Base-by-base conservation (phyloP, 2,329 filamentous ascomycete genomes). In the Thelonectria rubi region DNA sequence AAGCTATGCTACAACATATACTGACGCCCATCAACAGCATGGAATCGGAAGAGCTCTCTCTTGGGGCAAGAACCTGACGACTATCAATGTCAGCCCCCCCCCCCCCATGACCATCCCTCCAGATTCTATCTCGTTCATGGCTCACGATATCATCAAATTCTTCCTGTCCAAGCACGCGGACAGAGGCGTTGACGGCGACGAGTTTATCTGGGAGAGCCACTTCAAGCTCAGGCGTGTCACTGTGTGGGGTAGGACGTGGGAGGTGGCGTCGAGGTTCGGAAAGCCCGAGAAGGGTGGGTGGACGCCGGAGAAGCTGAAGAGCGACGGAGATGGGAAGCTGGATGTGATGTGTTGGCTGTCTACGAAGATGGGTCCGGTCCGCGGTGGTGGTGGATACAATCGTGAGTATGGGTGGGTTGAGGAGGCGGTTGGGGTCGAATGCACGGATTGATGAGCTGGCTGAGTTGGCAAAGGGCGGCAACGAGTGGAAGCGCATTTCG, bases 161-260 rank as follows among this genome's bases (percentile, higher is more conserved):
- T 56, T 67, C 3, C 14, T 70, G 10, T 54, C 53, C 6, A 32
- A 24, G 0, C 30, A n/a, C 10, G 21, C 18, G 3, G 2, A 14
- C 6, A 20, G 8, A n/a, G n/a, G n/a, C n/a, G n/a, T n/a, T 10
- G 21, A 11, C 10, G 2, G 2, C 0, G 20, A 3, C 14, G 18
- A 14, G 15, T 61, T 60, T 17, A 15, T 50, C 5, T 68, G 67
- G 67, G 67, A 69, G 37, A 46, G 69, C 1, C 37, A 63, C 14
- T 70, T 12, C 7, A 64, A 52, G 5, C 50, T 67, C n/a, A 43
- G 21, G 0, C 51, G 5, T 2, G 43, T 70, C 2, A 46, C 15
- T 10, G 15, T 61, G 2, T 18, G 5, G 18, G 7, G 17, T 5
- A 8, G 12, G 3, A 4, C 20, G 12, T 70, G 54, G 60, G 54